Evolutionary conservation across 495 filamentous ascomycete species (phyloP).

Genomic region (Podospora appendiculata): DNA sequence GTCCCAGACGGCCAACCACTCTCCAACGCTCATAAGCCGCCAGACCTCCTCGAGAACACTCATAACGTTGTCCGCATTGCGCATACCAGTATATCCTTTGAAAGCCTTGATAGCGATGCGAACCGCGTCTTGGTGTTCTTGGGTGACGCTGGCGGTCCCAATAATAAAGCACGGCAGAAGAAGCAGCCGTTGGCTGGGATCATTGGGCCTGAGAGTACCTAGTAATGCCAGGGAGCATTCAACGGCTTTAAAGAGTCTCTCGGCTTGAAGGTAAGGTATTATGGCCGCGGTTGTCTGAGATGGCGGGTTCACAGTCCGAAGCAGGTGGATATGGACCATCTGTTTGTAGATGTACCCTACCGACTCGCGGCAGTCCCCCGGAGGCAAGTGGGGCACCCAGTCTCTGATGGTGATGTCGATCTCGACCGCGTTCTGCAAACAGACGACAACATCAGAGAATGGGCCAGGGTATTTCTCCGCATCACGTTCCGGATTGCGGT

Average conservation of each 20-base stretch:
- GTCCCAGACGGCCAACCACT: conserved; percentile 74
- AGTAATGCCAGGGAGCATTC: conserved; percentile 64
- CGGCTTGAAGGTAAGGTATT: conserved; percentile 5
- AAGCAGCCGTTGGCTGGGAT: conserved; percentile 65
- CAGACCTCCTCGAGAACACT: conserved; percentile 75
- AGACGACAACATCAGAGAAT: conserved; percentile 59
- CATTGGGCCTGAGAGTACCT: conserved; percentile 51
- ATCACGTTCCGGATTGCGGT: conserved; percentile 72
- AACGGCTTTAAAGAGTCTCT: conserved; percentile 63
- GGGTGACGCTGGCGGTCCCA: conserved; percentile 75
- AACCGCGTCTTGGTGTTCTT: conserved; percentile 60
- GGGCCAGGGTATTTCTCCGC: conserved; percentile 53
- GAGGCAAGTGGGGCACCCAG: conserved; percentile 66
- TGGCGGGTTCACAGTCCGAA: conserved; percentile 72
- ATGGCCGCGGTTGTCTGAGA: conserved; percentile 10
- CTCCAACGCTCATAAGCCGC: conserved; percentile 69
- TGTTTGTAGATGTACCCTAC: conserved; percentile 80
- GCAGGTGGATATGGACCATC: conserved; percentile 85
- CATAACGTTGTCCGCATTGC: conserved; percentile 70
- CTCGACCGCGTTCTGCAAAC: conserved; percentile 63
- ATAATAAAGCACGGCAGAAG: conserved; percentile 81
- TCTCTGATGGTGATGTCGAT: conserved; percentile 70
- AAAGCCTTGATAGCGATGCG: conserved; percentile 59
- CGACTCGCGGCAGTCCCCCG: conserved; percentile 64
- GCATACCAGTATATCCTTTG: conserved; percentile 68